Base-by-base conservation (phyloP, 2,329 filamentous ascomycete genomes). In the Ramularia endophylla region DNA sequence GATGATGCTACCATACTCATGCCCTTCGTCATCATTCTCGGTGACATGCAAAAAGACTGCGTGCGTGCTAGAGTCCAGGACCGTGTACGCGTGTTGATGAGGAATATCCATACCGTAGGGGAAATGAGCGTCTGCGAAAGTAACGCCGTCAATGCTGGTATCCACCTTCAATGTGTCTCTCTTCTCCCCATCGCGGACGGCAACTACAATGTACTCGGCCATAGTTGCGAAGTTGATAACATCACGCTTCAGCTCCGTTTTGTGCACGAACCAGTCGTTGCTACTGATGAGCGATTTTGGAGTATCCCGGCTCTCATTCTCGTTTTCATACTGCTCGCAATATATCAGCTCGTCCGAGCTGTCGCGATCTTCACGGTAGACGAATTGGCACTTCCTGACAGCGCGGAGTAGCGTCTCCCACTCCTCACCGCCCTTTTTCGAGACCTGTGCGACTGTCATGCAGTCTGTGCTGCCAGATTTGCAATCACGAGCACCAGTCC, bases 201-300 rank as follows among this genome's bases (percentile, higher is more conserved):
- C 89, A 36, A 95, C 83, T 28, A 98, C 79, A 57, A 98, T 92
- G 63, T 95, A 98, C 61, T 98, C 92, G 28, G 85, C 83, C 90
- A 95, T 97, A 4, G 85, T 94, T 2, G 88, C 90, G 64, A 94
- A 97, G 53, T 84, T 83, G 53, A 83, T 79, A 30, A 95, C 84
- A 45, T 89, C 76, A 17, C 77, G 73, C 59, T 84, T 80, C 44
- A 79, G 73, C 16, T 78, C 69, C 11, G 70, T 69, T 53, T 81
- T 75, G 48, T 79, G 73, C 38, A 81, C 75, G 57, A 94, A 94
- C 66, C 83, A 87, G 56, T 94, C 81, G 31, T 86, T 74, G 62
- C 84, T 95, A 29, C 84, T 83, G 12, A 88, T 64, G 20, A 98
- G 75, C 51, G 83, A 76, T 35, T 83, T 67, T 1, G 80, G 75